phyloP scores from a whole-genome alignment of 805 yeast genomes.

The Kodamaea laetipori region DNA sequence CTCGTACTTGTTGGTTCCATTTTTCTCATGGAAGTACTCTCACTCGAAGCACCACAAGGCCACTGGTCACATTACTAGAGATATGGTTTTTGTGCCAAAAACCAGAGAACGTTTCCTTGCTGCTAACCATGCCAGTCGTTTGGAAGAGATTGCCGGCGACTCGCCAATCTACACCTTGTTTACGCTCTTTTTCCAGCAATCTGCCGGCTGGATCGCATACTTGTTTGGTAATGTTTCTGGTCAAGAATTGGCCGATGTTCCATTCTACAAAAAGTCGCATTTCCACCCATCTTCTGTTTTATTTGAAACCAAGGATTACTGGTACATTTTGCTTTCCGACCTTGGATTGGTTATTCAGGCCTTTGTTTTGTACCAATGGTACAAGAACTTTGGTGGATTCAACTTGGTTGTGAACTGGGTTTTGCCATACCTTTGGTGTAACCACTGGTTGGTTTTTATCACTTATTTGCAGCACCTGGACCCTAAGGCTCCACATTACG shows the following conservation, averaged over 20 bases:
- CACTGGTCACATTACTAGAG: slow-evolving; percentile 60
- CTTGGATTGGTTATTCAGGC: slow-evolving; percentile 52
- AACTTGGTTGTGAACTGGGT: slow-evolving; percentile 57
- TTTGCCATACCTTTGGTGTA: slow-evolving; percentile 59
- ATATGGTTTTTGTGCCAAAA: slow-evolving; percentile 61
- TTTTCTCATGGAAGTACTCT: slow-evolving; percentile 62
- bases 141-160: slow-evolving; percentile 54
- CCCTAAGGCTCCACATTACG: slow-evolving; percentile 60
- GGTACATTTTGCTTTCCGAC: slow-evolving; percentile 58
- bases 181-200: slow-evolving; percentile 52
- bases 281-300: slow-evolving; percentile 57
- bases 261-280: slow-evolving; percentile 49
- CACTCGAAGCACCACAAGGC: slow-evolving; percentile 66
- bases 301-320: slow-evolving; percentile 54
- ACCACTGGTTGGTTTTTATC: slow-evolving; percentile 67
- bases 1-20: slow-evolving; percentile 58
- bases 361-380: slow-evolving; percentile 54
- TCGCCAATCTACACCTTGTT: slow-evolving; percentile 52
- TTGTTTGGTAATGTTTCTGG: slow-evolving; percentile 55
- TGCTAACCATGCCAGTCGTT: slow-evolving; percentile 30
- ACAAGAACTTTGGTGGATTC: slow-evolving; percentile 48
- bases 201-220: slow-evolving; percentile 56
- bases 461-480: slow-evolving; percentile 66
- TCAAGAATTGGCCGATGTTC: slow-evolving; percentile 45
- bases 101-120: slow-evolving; percentile 49